Percentiles rank a stretch among this genome's conserved stretches.
Conservation (phyloP, 2,329 filamentous ascomycete species). For the Helotiales sp. region DNA sequence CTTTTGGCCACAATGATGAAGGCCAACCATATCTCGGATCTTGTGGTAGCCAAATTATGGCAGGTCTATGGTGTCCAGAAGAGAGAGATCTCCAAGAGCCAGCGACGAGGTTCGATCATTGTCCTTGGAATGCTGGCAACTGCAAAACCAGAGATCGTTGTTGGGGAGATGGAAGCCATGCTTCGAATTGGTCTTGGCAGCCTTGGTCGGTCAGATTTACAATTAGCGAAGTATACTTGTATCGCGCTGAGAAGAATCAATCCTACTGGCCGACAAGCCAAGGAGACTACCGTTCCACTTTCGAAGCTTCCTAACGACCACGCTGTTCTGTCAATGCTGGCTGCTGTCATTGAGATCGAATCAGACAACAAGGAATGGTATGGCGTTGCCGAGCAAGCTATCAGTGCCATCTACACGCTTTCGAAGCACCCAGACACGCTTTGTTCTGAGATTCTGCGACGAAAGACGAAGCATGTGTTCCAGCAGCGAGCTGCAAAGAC, state of each 20-base stretch:
- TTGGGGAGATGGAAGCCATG: constrained; percentile 94
- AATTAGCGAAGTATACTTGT: constrained; percentile 92
- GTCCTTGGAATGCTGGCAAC: constrained; percentile 95
- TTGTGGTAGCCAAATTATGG: constrained; percentile 91
- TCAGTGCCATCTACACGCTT: constrained; percentile 90
- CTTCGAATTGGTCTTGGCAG: constrained; percentile 83
- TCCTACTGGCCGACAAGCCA: constrained; percentile 76
- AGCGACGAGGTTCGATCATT: constrained; percentile 91
- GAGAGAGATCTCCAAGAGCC: constrained; percentile 87
- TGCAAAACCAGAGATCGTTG: constrained; percentile 87
- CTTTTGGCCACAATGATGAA: constrained; percentile 98
- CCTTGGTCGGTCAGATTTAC: constrained; percentile 78
- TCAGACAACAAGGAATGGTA: constrained; percentile 96
- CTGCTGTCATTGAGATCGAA: constrained; percentile 79
- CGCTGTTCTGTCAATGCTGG: constrained; percentile 77
- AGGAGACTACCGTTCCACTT: constrained; percentile 67
- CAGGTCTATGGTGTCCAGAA: constrained; percentile 95
- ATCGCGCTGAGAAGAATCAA: constrained; percentile 91
- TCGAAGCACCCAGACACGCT: constrained; percentile 92
- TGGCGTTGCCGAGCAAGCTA: constrained; percentile 92
- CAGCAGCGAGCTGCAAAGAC: constrained; percentile 33
- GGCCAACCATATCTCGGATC: constrained; percentile 78
- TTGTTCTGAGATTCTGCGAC: constrained; percentile 85
- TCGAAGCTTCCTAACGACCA: constrained; percentile 89
- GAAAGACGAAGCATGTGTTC: constrained; percentile 84